Base-by-base conservation (phyloP, 2,329 filamentous ascomycete genomes). In the Exophiala xenobiotica region DNA sequence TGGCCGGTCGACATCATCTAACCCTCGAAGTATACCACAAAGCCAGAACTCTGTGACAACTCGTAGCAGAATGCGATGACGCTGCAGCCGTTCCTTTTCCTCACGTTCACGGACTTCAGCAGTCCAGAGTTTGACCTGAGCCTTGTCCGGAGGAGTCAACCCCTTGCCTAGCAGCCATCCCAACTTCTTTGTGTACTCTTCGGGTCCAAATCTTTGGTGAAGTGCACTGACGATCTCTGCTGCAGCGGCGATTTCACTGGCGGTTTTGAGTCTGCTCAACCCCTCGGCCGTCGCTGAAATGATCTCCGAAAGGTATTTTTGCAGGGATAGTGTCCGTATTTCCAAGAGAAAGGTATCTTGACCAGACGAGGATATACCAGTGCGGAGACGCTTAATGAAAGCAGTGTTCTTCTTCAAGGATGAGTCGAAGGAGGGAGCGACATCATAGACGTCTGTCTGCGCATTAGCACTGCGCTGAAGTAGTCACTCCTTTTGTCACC, bases 351-450 rank as follows among this genome's bases (percentile, higher is more conserved):
- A 95, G 53, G 90, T 93, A 60, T 81, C 77, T 48, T 91, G 83
- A 49, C 87, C 88, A 50, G 90, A 78, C 42, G 88, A 75, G 58
- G 87, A 91, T 58, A 97, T 85, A 54, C 90, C 88, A 52, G 92
- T 96, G 63, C 92, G 88, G 49, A 97, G 79, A 65, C 92, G 89
- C 73, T 96, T 96, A 67, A 97, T 97, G 70, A 97, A 96, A 60
- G 91, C 90, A 3, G 92, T 97, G 65, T 97, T 97, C 77, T 96
- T 97, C 75, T 96, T 96, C 70, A 97, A 79, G 45, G 91, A 93
- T 46, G 92, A 96, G 71, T 97, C 92, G 65, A 97, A 85, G 23
- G 88, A 87, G 66, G 81, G 80, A 69, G 82, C 85, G 62, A 93
- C 84, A 47, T 82, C 73, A 65, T 95, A 90, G 57, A 95, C 74